Base-by-base conservation (phyloP, 345 rosid genomes). In the Hypericum androsaemum region DNA sequence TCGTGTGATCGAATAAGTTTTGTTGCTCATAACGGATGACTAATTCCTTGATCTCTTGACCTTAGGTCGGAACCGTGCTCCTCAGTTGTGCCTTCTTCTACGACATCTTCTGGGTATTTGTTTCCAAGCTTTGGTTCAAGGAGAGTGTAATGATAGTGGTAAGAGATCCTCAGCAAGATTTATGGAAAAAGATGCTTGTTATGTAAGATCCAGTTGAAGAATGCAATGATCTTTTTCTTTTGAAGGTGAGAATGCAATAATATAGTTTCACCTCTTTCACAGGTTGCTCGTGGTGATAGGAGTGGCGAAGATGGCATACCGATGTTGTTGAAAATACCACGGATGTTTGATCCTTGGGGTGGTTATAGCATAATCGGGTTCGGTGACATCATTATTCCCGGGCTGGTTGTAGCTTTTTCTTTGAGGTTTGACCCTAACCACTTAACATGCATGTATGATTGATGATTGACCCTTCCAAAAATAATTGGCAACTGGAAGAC, bases 81-180 rank as follows among this genome's bases (percentile, higher is more conserved):
- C 90, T 92, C 57, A 71, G 96, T 62, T 92, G 94, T 65, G 96
- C 95, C 49, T 85, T 92, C 72, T 63, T 85, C 79, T 92, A 92
- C 46, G 98, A 92, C 68, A 88, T 92, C 75, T 92, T 92, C 74
- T 92, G 98, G 98, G 98, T 92, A 37, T 85, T 92, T 67, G 81
- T 80, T 70, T 88, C 96, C n/a, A 92, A 92, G 66, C 64, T 79
- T 82, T 81, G 79, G 98, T 88, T 92, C 77, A 81, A 81, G 62
- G 98, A 88, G 75, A 92, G 98, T 45, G 98, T 92, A 64, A 92
- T 92, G 98, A 92, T 92, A 69, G 98, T 83, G 83, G 98, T 88
- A 61, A 75, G 95, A 62, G 62, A 22, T 71, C 45, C 3, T 13
- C 13, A 51, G 41, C 12, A 39, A 56, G 41, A 37, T 42, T 52